Evolutionary conservation across 2,329 filamentous ascomycete genomes (phyloP).

Genomic region (Coniochaeta sp.): DNA sequence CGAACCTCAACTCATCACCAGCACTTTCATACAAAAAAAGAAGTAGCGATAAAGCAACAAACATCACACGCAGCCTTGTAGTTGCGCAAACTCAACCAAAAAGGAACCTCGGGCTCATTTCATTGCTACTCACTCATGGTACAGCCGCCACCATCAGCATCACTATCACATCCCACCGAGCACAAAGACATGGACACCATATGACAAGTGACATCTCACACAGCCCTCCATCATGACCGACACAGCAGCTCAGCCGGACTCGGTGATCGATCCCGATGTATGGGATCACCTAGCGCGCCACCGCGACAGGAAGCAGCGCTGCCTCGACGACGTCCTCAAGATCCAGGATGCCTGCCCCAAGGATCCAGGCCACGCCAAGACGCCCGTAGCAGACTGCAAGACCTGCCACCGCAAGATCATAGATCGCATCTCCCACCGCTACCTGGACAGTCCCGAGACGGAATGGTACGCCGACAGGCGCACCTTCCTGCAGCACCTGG

Average conservation of each 20-base stretch:
- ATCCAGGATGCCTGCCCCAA: slow-evolving; percentile 34
- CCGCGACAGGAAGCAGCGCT: slow-evolving; percentile 17
- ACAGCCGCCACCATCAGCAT: background rate
- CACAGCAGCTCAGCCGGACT: background rate
- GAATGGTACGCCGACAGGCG: slow-evolving; percentile 47
- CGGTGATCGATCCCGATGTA: slow-evolving; percentile 10
- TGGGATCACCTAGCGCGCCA: slow-evolving; percentile 12
- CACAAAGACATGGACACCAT: background rate
- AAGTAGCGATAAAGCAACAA: too few relatives aligned
- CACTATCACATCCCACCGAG: background rate
- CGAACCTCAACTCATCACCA: background rate
- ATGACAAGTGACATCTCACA: background rate
- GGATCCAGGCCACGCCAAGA: slow-evolving; percentile 28
- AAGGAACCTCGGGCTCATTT: background rate
- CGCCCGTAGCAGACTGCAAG: slow-evolving; percentile 35
- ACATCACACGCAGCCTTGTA: too few relatives aligned
- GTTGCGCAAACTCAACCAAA: too few relatives aligned
- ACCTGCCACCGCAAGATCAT: slow-evolving; percentile 40
- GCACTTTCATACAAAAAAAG: too few relatives aligned
- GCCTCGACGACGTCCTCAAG: slow-evolving; percentile 31
- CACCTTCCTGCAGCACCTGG: slow-evolving; percentile 41
- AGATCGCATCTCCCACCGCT: slow-evolving; percentile 34
- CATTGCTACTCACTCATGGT: background rate
- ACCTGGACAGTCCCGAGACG: slow-evolving; percentile 23
- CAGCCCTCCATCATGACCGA: background rate